Percentiles rank a stretch among this genome's conserved stretches.
Evolutionary conservation across 176 grass and related monocot genomes (phyloP).

Genomic region (Bonia amplexicaulis): DNA sequence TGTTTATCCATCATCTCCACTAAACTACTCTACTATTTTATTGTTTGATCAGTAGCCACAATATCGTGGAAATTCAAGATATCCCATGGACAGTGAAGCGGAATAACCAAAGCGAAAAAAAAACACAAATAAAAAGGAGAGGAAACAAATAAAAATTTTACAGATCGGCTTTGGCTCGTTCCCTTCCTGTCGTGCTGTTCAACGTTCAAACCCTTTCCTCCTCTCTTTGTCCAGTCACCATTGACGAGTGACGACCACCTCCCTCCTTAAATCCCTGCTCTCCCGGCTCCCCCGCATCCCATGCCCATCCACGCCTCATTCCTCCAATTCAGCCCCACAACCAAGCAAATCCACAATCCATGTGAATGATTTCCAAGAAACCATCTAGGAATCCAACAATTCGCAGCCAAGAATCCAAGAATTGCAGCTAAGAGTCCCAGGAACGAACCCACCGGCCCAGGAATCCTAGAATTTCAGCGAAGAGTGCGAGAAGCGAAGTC

Average conservation of each 20-base stretch:
- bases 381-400: conserved; percentile 22
- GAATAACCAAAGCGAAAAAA: not conserved
- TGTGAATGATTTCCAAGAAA: conserved; percentile 11
- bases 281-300: not conserved
- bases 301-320: conserved; percentile 5
- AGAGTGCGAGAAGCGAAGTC: not conserved
- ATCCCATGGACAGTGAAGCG: not conserved
- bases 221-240: conserved; percentile 29
- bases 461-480: not conserved
- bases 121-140: too few species aligned
- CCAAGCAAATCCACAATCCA: not conserved
- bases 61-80: not conserved
- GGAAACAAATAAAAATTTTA: not conserved
- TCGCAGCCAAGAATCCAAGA: not conserved
- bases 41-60: too few species aligned
- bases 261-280: conserved; percentile 38
- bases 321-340: not conserved
- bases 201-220: conserved; percentile 47
- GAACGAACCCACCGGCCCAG: not conserved
- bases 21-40: too few species aligned
- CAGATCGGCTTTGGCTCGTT: conserved; percentile 16
- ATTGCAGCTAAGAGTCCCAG: not conserved
- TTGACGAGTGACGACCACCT: conserved; percentile 51
- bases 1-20: too few species aligned
- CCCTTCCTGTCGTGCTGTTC: conserved; percentile 8